phyloP scores from a whole-genome alignment of 805 yeast genomes.

The Sungouiozyma ichnusensis region DNA sequence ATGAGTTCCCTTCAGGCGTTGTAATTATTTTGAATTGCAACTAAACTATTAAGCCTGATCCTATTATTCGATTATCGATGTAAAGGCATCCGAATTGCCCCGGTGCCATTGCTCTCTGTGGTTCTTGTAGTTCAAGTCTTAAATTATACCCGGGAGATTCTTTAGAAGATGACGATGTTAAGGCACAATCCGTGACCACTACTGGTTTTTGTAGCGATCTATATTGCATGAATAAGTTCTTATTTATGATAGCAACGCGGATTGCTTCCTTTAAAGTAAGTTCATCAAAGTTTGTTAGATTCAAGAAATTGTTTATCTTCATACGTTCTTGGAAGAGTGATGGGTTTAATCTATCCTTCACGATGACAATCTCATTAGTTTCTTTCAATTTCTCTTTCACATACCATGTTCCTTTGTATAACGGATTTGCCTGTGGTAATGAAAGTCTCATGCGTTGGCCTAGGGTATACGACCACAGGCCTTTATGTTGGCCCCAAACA shows the following conservation, averaged over 20 bases:
- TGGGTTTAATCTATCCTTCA: conserved; percentile 53
- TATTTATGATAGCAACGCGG: conserved; percentile 2
- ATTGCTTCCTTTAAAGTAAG: neutral
- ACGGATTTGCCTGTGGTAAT: conserved; percentile 83
- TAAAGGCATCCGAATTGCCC: conserved; percentile 83
- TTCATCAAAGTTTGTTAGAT: conserved; percentile 1
- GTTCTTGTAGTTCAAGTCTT: conserved; percentile 32
- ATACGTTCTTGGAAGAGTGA: conserved; percentile 41
- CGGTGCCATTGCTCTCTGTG: conserved; percentile 70
- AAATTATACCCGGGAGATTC: conserved; percentile 13
- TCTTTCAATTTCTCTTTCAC: conserved; percentile 58
- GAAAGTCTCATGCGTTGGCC: conserved; percentile 69
- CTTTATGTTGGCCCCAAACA: conserved; percentile 73
- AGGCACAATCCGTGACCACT: conserved; percentile 22
- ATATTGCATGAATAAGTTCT: conserved; percentile 43
- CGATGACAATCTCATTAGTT: conserved; percentile 70
- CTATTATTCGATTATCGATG: conserved; percentile 54
- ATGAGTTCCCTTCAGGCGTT: too few relatives aligned
- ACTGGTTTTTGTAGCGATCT: conserved; percentile 63
- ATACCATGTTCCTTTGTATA: conserved; percentile 73
- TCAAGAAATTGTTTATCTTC: conserved; percentile 31
- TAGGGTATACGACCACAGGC: conserved; percentile 90
- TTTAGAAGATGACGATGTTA: conserved; percentile 7
- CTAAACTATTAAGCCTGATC: conserved; percentile 37
- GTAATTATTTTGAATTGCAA: too few relatives aligned